A percentile compares a stretch with the other conserved stretches of the same genome.
These are phyloP conservation scores for Stemphylium beticola DNA, from an alignment of 2,329 filamentous ascomycete species.

Conservation along the genomic window DNA sequence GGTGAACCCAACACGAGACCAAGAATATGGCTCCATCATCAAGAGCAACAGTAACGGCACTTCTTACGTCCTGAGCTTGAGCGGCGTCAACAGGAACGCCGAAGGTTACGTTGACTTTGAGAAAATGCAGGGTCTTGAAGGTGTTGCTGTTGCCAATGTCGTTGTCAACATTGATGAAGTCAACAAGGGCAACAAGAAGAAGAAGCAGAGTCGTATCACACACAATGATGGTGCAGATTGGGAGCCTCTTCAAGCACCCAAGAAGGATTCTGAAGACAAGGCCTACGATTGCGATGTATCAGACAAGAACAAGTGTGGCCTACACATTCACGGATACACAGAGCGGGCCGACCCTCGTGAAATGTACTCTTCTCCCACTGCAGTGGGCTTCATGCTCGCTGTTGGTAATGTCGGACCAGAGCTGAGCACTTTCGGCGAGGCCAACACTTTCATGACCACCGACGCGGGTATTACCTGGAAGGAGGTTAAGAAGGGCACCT, in stretches of 20 bases:
- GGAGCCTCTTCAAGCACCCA: constrained; percentile 75
- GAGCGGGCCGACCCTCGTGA: constrained; percentile 82
- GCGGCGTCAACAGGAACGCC: constrained; percentile 80
- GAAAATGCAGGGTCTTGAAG: constrained; percentile 90
- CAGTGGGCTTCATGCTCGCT: constrained; percentile 88
- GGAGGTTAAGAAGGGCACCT: constrained; percentile 82
- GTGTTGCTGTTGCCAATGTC: constrained; percentile 84
- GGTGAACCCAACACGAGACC: constrained; percentile 68
- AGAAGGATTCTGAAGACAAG: constrained; percentile 73
- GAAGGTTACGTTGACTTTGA: constrained; percentile 90
- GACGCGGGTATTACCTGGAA: constrained; percentile 93
- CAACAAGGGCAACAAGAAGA: constrained; percentile 71
- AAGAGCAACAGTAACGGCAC: constrained; percentile 99
- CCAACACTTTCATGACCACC: constrained; percentile 86
- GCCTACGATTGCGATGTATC: constrained; percentile 70
- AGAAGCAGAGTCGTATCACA: constrained; percentile 87
- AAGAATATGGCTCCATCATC: constrained; percentile 83
- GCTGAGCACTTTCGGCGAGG: constrained; percentile 71
- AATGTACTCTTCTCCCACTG: constrained; percentile 86
- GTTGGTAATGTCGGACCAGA: constrained; percentile 86
- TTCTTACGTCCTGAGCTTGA: constrained; percentile 84
- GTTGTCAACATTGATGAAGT: constrained; percentile 75
- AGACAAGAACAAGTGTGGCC: constrained; percentile 70
- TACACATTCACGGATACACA: constrained; percentile 96
- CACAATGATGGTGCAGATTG: constrained; percentile 96